These are phyloP conservation scores for Dovyalis caffra DNA, from an alignment of 345 rosid species.

Conservation along the genomic window DNA sequence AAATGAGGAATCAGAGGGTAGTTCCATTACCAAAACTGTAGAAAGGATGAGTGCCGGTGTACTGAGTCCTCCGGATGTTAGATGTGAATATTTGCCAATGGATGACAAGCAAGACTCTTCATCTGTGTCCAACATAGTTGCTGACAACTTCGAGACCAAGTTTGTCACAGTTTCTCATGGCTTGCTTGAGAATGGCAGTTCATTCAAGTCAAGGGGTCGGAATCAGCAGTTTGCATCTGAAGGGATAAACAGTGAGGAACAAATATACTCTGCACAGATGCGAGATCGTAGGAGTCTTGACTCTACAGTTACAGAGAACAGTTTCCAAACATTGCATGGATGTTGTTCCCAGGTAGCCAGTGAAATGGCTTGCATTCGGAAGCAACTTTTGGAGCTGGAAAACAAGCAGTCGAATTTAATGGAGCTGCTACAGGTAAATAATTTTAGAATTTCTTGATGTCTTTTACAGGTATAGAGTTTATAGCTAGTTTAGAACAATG, in stretches of 20 bases:
- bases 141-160: conserved; percentile 51
- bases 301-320: conserved; percentile 65
- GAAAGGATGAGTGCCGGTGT: conserved; percentile 44
- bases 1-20: conserved; percentile 80
- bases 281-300: conserved; percentile 66
- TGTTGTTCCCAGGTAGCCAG: conserved; percentile 57
- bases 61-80: conserved; percentile 40
- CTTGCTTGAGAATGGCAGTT: conserved; percentile 37
- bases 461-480: not conserved
- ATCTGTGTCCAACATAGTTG: conserved; percentile 44
- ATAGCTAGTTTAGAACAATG: not conserved
- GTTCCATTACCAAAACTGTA: conserved; percentile 61
- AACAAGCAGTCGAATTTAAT: conserved; percentile 65
- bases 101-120: conserved; percentile 67
- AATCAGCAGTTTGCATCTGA: conserved; percentile 46
- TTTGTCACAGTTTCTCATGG: conserved; percentile 48
- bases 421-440: conserved; percentile 76
- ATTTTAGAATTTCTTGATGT: not conserved
- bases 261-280: conserved; percentile 40
- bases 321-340: conserved; percentile 43
- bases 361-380: conserved; percentile 71
- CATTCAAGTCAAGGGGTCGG: conserved; percentile 37
- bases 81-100: conserved; percentile 52
- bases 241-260: conserved; percentile 46
- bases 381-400: conserved; percentile 79